Evolutionary conservation across 2,329 filamentous ascomycete species (phyloP), one percentile per base, ranked within the genome.

Genomic region (Colletotrichum agaves): DNA sequence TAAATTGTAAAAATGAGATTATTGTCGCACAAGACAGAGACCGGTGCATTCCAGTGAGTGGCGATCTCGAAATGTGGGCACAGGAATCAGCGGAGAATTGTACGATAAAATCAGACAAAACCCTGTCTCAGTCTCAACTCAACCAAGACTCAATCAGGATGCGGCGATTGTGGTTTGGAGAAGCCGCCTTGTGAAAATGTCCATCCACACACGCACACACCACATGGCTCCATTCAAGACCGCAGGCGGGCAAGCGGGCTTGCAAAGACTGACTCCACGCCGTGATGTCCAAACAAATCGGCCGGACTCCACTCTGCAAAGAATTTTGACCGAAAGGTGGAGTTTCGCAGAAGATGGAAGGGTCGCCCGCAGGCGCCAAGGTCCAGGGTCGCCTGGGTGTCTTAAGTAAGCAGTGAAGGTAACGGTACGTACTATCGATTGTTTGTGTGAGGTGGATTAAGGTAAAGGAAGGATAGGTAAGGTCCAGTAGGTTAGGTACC

Each of bases 271-370:
- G 65, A 65, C 65, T 68, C 65, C 65, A 64, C 55, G 55, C 39
- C 53, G 47, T 19, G 61, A 68, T 68, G 55, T 43, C 23, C 41
- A 52, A 21, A 49, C 33, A 46, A 31, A 37, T 59, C 56, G 41
- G 41, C 27, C 33, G 13, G 39, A 17, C 52, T 46, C 65, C 65
- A 68, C 65, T 68, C 65, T 65, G 61, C 55, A 65, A 68, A 68
- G 65, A 68, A 60, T 68, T 68, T 68, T 68, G 65, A 68, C 47
- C 52, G 55, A 68, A 60, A 60, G 55, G 61, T 68, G 65, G 65
- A 60, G 64, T 56, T 23, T n/a, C n/a, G n/a, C n/a, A n/a, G 11
- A n/a, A 35, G 52, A 39, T 21, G 52, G 17, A 35, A 31, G 39
- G 43, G 47, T 37, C 35, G 21, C 17, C 56, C 46, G 56, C 56